Conservation (phyloP, 768 basidiomycete genomes). For the Pisolithus tinctorius region DNA sequence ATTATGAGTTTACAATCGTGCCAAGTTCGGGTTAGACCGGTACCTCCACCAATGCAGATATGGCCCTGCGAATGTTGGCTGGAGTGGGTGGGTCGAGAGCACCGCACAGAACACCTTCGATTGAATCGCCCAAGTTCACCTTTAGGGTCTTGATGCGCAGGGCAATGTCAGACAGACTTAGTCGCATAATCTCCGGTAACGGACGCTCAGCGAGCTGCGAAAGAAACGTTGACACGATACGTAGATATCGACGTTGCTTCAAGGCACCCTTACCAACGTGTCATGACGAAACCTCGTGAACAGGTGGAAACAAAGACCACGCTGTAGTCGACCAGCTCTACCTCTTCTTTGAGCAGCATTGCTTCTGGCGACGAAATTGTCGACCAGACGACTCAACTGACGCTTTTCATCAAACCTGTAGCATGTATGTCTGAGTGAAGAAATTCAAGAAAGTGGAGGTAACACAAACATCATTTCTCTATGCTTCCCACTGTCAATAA, state of each 20-base stretch:
- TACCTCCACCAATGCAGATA: constrained; percentile 88
- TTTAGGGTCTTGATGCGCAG: constrained; percentile 93
- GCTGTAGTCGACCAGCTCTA: constrained; percentile 85
- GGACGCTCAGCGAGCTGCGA: constrained; percentile 81
- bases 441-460: not conserved
- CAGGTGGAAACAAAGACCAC: constrained; percentile 89
- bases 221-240: not conserved
- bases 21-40: not conserved
- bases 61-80: constrained; percentile 84
- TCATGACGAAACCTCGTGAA: constrained; percentile 89
- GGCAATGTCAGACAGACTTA: constrained; percentile 88
- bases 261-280: constrained; percentile 43
- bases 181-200: constrained; percentile 90
- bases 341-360: constrained; percentile 89
- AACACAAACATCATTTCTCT: constrained; percentile 75
- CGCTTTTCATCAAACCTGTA: constrained; percentile 92
- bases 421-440: not conserved
- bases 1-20: not conserved
- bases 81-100: constrained; percentile 87
- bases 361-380: constrained; percentile 86
- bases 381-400: constrained; percentile 85
- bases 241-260: not conserved
- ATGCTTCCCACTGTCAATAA: constrained; percentile 91
- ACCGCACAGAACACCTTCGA: constrained; percentile 82
- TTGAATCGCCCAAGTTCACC: constrained; percentile 73